Conservation (phyloP, 2,329 filamentous ascomycete species). For the Teratosphaeria pseudoeucalypti region DNA sequence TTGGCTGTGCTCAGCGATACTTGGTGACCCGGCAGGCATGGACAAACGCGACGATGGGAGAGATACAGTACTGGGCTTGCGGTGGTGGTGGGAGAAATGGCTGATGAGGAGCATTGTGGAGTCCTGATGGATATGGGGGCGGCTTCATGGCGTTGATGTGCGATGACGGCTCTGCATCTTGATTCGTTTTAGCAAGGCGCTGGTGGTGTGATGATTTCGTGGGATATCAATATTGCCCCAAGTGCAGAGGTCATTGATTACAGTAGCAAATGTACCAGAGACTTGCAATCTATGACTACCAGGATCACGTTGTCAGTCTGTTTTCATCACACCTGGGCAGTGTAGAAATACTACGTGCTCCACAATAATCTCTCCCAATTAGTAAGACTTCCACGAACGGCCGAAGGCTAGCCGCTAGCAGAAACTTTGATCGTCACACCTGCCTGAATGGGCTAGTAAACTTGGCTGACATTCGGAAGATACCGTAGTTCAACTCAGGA, state of each 20-base stretch:
- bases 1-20: conserved; percentile 42
- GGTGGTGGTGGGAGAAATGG: conserved; percentile 52
- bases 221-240: neutral
- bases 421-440: too few species aligned
- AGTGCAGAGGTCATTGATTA: neutral
- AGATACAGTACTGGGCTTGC: conserved; percentile 47
- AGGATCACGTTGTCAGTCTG: neutral
- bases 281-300: neutral
- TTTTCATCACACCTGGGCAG: too few species aligned
- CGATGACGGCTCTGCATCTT: neutral
- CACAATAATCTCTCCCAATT: too few species aligned
- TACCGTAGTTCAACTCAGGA: too few species aligned
- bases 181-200: conserved; percentile 6
- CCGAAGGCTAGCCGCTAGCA: too few species aligned
- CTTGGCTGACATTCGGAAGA: neutral
- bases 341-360: neutral
- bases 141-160: neutral
- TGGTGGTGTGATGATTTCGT: conserved; percentile 1
- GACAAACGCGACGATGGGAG: conserved; percentile 51
- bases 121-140: neutral
- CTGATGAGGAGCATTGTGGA: conserved; percentile 23
- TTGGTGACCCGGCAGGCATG: conserved; percentile 51
- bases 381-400: too few species aligned
- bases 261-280: neutral
- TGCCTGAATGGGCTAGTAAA: too few species aligned